A percentile compares a stretch with the other conserved stretches of the same genome.
These are phyloP conservation scores for Symbiodinium pilosum DNA, from an alignment of 73 alveolate species.

Conservation along the genomic window DNA sequence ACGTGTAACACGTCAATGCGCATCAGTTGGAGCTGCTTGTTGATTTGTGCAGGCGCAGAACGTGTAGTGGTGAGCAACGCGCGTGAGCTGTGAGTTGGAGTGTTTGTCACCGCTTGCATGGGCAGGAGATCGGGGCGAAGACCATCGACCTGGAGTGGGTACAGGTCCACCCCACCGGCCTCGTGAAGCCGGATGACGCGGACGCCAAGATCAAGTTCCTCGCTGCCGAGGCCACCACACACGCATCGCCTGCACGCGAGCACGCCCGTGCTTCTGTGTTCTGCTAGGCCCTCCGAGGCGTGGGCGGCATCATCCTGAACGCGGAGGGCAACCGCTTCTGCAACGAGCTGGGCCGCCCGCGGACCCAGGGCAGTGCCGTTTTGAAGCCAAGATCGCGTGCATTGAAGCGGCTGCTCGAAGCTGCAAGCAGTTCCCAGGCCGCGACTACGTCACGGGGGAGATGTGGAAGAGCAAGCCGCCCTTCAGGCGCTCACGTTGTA, in stretches of 20 bases:
- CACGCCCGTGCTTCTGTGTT: too few species aligned
- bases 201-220: not conserved
- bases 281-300: constrained; percentile 96
- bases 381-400: too few species aligned
- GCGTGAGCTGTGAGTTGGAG: too few species aligned
- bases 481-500: constrained; percentile 13
- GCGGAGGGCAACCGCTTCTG: constrained; percentile 97
- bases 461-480: constrained; percentile 95
- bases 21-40: too few species aligned
- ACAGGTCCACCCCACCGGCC: constrained; percentile 89
- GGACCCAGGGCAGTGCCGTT: not conserved
- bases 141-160: constrained; percentile 88
- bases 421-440: constrained; percentile 25
- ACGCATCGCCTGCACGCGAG: not conserved
- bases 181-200: not conserved
- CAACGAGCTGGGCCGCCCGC: constrained; percentile 96
- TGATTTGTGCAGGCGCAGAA: too few species aligned
- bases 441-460: constrained; percentile 45
- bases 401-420: not conserved
- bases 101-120: not conserved
- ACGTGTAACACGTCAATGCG: too few species aligned
- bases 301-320: constrained; percentile 96
- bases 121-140: constrained; percentile 85
- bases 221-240: not conserved
- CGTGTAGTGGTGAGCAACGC: too few species aligned